These are phyloP conservation scores for Cladorrhinum samala DNA, from an alignment of 495 filamentous ascomycete genomes.

Conservation along the genomic window DNA sequence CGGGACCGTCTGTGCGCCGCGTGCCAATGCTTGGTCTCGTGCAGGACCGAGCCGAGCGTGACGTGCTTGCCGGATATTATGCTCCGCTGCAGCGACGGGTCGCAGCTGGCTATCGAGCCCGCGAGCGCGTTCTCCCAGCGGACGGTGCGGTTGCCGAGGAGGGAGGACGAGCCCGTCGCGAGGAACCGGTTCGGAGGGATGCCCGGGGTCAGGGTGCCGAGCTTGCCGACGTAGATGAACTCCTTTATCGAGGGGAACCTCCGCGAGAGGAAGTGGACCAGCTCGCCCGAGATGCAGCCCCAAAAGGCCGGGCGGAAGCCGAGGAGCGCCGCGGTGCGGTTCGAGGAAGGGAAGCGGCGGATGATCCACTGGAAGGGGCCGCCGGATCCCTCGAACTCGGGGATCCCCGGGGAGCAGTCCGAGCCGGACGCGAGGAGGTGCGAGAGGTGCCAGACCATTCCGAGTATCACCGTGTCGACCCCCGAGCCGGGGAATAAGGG, in stretches of 20 bases:
- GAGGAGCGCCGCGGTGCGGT: not conserved
- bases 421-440: no score
- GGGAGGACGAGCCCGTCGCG: slow-evolving; percentile 2
- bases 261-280: slow-evolving; percentile 4
- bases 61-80: not conserved
- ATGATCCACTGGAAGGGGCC: slow-evolving; percentile 8
- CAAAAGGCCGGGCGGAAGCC: slow-evolving; percentile 8
- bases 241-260: slow-evolving; percentile 1
- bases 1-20: not conserved
- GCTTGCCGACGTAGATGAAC: slow-evolving; percentile 8
- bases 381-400: slow-evolving; percentile 1
- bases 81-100: not conserved
- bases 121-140: not conserved
- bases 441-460: slow-evolving; percentile 1
- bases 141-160: slow-evolving; percentile 1
- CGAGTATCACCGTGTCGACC: slow-evolving; percentile 7
- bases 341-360: not conserved
- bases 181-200: slow-evolving; percentile 3
- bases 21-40: slow-evolving; percentile 9
- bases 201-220: not conserved
- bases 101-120: not conserved
- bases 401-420: not conserved
- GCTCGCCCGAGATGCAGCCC: slow-evolving; percentile 6
- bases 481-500: not conserved
- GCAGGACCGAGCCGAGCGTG: not conserved